Base-by-base conservation (phyloP, 164 flowering plant species). In the Tetrastigma voinierianum region DNA sequence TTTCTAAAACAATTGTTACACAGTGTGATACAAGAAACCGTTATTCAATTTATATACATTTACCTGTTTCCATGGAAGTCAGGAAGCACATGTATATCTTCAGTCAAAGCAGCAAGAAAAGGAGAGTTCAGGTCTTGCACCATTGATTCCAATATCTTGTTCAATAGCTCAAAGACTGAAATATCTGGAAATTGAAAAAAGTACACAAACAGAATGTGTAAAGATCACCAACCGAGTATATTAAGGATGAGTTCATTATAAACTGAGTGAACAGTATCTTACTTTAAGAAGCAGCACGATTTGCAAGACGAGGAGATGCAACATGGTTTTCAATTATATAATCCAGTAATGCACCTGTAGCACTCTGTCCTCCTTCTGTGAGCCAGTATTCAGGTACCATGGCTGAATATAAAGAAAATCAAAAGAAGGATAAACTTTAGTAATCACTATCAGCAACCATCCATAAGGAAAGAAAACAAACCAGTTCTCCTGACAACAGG, bases 351-450 rank as follows among this genome's bases (percentile, higher is more conserved):
- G 91, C 93, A 66, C 98, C 97, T 91, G n/a, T n/a, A 51, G 98
- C 98, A 83, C 97, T 95, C 78, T 95, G 98, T 16, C 98, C 98
- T 63, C 97, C 97, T 78, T 91, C 98, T 54, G 98, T 91, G 8
- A 95, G 97, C 98, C 98, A 91, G 61, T 79, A 90, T 65, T 89
- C 89, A 13, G 97, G 96, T 48, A 95, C n/a, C 97, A 95, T 92
- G 21, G 97, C 98, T 92, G 71, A 65, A 78, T 5, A 74, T 20
- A 63, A 3, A 43, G 32, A 46, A n/a, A 63, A 49, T 25, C 64
- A 0, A 63, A 51, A 54, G 20, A 16, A 32, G 11, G 17, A 32
- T 43, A 10, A 46, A 49, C 45, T 55, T 66, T 47, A 46, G 17
- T 19, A 60, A 32, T 54, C 49, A 67, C 46, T n/a, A 57, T 18